Evolutionary conservation across 257 asterid species (phyloP).

Genomic region (Primulina huaijiensis): DNA sequence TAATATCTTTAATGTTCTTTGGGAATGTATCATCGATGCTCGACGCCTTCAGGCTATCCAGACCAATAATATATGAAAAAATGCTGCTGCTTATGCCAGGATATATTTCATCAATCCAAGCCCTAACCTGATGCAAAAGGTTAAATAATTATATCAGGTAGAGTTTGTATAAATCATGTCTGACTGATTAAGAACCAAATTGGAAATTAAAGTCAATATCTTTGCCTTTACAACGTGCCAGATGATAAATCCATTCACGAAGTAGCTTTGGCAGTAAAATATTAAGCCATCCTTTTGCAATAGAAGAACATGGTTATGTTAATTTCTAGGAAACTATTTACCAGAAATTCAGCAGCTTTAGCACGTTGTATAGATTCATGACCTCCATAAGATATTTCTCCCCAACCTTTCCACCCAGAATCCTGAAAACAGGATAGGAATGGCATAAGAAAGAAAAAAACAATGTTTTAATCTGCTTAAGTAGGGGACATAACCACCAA

Average conservation of each 20-base stretch:
- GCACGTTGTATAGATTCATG: conserved; percentile 68
- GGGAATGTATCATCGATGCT: conserved; percentile 27
- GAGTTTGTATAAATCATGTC: conserved; percentile 10
- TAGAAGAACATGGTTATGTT: conserved; percentile 15
- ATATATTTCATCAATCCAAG: conserved; percentile 87
- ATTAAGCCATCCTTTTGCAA: conserved; percentile 1
- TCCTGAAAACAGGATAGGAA: conserved; percentile 45
- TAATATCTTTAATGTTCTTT: conserved; percentile 52
- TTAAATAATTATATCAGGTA: conserved; percentile 13
- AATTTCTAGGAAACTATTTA: conserved; percentile 28
- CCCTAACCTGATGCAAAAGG: conserved; percentile 59
- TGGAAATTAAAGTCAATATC: conserved; percentile 12
- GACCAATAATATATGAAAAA: conserved; percentile 78
- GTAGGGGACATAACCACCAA: not conserved
- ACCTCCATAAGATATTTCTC: conserved; percentile 97
- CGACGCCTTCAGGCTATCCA: conserved; percentile 72
- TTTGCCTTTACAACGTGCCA: conserved; percentile 17
- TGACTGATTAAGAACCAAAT: conserved; percentile 15
- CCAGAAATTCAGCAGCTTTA: conserved; percentile 90
- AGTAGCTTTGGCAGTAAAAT: not conserved
- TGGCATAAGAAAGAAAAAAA: conserved; percentile 18
- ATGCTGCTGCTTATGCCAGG: conserved; percentile 50
- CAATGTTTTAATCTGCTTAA: not conserved
- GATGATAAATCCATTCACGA: not conserved
- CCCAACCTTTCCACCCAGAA: conserved; percentile 98